Evolutionary conservation across 2,329 filamentous ascomycete genomes (phyloP).

Genomic region (Podosphaera xanthii): DNA sequence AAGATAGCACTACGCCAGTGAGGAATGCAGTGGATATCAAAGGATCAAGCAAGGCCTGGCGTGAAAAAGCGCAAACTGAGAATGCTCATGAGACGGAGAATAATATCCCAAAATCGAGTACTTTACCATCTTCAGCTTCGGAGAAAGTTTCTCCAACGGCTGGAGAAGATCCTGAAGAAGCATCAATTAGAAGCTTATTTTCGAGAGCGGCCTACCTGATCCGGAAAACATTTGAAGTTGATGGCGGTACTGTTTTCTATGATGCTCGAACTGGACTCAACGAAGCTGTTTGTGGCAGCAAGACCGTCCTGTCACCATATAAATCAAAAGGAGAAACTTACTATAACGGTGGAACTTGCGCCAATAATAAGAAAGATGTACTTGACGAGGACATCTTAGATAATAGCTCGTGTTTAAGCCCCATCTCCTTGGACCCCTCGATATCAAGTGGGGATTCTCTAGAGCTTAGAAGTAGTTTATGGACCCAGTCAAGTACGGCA

Average conservation of each 20-base stretch:
- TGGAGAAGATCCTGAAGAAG: constrained; percentile 10
- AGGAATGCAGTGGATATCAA: too few relatives aligned
- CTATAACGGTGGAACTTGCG: constrained; percentile 7
- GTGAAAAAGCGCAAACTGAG: too few relatives aligned
- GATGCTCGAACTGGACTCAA: constrained; percentile 15
- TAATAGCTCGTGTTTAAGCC: too few relatives aligned
- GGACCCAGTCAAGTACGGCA: constrained; percentile 6
- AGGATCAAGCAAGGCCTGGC: too few relatives aligned
- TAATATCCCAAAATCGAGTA: too few relatives aligned
- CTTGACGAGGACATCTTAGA: background rate
- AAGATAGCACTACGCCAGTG: too few relatives aligned
- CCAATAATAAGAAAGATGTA: background rate
- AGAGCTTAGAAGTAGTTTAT: background rate
- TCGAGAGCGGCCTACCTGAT: constrained; percentile 16
- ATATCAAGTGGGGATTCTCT: too few relatives aligned
- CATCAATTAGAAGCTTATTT: constrained; percentile 12
- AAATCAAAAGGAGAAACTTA: constrained; percentile 3
- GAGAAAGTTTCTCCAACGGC: constrained; percentile 2
- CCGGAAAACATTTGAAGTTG: constrained; percentile 15
- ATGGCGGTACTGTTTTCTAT: constrained; percentile 16
- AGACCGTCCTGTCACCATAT: background rate
- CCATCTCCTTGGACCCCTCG: too few relatives aligned
- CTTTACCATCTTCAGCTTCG: too few relatives aligned
- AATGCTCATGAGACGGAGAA: too few relatives aligned
- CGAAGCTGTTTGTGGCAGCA: background rate